A percentile compares a stretch with the other conserved stretches of the same genome.
These are phyloP conservation scores for Amaranthus tricolor DNA, from an alignment of 179 eudicot species.

Conservation along the genomic window DNA sequence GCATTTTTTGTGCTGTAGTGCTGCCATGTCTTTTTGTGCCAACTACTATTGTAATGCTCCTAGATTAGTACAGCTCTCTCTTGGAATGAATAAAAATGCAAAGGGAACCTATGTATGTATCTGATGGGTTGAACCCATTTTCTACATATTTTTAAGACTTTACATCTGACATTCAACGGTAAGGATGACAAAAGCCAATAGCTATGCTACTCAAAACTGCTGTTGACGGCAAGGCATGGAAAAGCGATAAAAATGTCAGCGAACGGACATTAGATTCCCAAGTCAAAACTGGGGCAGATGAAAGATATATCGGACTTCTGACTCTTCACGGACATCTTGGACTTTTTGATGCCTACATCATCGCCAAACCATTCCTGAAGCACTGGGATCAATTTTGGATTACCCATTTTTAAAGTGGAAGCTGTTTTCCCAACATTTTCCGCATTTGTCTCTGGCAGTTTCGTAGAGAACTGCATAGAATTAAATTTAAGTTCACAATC, in stretches of 20 bases:
- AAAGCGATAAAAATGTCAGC: not conserved
- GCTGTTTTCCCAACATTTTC: conserved; percentile 15
- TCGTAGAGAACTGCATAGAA: conserved; percentile 37
- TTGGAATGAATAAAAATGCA: not conserved
- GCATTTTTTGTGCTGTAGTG: not conserved
- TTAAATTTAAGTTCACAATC: not conserved
- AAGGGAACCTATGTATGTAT: not conserved
- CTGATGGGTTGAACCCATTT: not conserved
- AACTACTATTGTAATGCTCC: not conserved
- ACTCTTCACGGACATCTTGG: conserved; percentile 18
- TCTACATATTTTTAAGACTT: too few species aligned
- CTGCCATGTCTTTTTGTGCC: not conserved
- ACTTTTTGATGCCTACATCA: conserved; percentile 13
- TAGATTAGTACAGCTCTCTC: not conserved
- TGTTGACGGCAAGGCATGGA: too few species aligned
- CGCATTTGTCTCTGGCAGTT: conserved; percentile 16
- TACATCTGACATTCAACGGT: not conserved
- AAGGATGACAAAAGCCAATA: not conserved
- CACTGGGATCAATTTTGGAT: conserved; percentile 6
- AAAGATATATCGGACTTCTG: conserved; percentile 24
- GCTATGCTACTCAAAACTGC: not conserved
- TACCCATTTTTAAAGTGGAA: conserved; percentile 2
- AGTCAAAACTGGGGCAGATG: conserved; percentile 79
- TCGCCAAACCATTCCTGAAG: conserved; percentile 12
- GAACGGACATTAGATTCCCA: conserved; percentile 43